Base-by-base conservation (phyloP, 129 eudicot species). In the Lonicera japonica region DNA sequence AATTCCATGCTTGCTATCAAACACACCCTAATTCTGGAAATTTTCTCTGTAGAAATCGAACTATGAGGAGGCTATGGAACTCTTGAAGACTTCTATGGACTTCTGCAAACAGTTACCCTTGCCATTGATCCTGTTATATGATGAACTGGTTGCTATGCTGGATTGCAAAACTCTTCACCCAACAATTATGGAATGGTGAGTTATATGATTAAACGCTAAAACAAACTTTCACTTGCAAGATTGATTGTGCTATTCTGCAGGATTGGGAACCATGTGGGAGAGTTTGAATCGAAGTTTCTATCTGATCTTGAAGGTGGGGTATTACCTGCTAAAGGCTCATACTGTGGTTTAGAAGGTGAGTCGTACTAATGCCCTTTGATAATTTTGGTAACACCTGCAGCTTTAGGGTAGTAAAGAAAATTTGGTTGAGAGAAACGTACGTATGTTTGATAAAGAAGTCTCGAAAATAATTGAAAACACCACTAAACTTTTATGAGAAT, bases 31-130 rank as follows among this genome's bases (percentile, higher is more conserved):
- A 60, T 62, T 64, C 25, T 69, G 59, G 40, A 21, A 63, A 68
- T 68, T 62, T 21, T 66, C 54, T 43, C n/a, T 78, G 68, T 60
- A 87, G 95, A 87, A 77, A 75, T 70, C 82, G 58, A 83, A 78
- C 69, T 55, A 70, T 23, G 94, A 88, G 66, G 96, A 88, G 73
- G 94, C 88, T 73, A 55, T 88, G 69, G 96, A 84, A 76, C 85
- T 88, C 65, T 58, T 88, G 73, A 71, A 73, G 63, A 57, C 81
- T 63, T 79, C 82, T 56, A 38, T 84, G 21, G 84, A 88, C 55
- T 81, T 94, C 50, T 88, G 96, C 79, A 84, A 84, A 72, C 94
- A 84, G 76, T 66, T 84, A 59, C 96, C 94, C 13, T 51, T 79
- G 60, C 78, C 88, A 19, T 66, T 80, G 75, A 72, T 82, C 40